Percentiles rank a stretch among this genome's conserved stretches.
These are phyloP conservation scores for Rugonectria rugulosa DNA, from an alignment of 2,329 filamentous ascomycete species.

Conservation along the genomic window DNA sequence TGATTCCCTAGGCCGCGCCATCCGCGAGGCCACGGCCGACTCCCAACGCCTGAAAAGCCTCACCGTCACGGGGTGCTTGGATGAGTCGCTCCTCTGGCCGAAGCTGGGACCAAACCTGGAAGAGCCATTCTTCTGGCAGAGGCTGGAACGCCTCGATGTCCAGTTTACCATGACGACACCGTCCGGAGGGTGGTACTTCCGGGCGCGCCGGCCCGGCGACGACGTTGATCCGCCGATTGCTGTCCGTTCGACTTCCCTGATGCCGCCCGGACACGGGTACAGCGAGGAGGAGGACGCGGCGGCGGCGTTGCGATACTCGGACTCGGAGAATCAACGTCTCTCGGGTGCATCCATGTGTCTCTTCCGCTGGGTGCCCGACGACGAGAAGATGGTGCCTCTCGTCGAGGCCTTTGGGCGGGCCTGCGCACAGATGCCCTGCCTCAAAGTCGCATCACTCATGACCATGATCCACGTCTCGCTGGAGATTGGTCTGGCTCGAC, in stretches of 20 bases:
- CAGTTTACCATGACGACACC: constrained; percentile 28
- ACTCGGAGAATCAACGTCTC: constrained; percentile 22
- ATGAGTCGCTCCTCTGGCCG: constrained; percentile 26
- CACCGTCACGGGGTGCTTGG: constrained; percentile 23
- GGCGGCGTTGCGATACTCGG: constrained; percentile 22
- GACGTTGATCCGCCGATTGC: constrained; percentile 17
- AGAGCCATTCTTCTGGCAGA: constrained; percentile 28
- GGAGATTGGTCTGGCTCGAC: constrained; percentile 16
- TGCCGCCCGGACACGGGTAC: constrained; percentile 25
- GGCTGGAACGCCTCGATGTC: constrained; percentile 23
- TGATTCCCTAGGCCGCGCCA: constrained; percentile 19
- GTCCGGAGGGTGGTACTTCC: constrained; percentile 28
- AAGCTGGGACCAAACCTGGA: constrained; percentile 10
- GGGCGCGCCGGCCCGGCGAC: constrained; percentile 20
- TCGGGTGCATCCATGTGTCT: constrained; percentile 26
- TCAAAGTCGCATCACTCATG: constrained; percentile 24
- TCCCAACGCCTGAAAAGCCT: constrained; percentile 19
- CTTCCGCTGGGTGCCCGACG: constrained; percentile 27
- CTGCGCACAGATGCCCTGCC: constrained; percentile 23
- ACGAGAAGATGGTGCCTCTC: constrained; percentile 20
- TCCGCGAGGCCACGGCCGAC: constrained; percentile 18
- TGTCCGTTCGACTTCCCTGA: constrained; percentile 3
- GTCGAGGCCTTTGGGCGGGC: constrained; percentile 26
- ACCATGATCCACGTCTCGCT: constrained; percentile 25
- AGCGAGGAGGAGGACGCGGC: constrained; percentile 22